Base-by-base conservation (phyloP, 805 yeast species). In the Kuraishia molischiana region DNA sequence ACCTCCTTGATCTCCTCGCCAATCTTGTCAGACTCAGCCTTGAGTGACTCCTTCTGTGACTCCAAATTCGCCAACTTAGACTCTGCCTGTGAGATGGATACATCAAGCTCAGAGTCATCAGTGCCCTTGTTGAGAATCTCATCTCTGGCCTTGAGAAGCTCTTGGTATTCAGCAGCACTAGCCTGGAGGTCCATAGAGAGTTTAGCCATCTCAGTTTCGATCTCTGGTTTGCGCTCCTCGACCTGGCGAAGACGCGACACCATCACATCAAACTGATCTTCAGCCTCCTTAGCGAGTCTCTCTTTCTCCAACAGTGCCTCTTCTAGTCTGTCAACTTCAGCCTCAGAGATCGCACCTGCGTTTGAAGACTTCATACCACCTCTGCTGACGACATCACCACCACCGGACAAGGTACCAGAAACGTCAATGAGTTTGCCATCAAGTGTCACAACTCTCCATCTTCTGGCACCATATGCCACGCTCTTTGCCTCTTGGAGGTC, bases 391-490 rank as follows among this genome's bases (percentile, higher is more conserved):
- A 71, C 64, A 38, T 68, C 72, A 38, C 97, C 98, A 60, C 99
- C 99, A 49, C 99, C 99, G 34, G 95, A 77, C 79, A 94, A 79
- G 1, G 97, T 85, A 58, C 99, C 99, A 2, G 95, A 83, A 13
- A 80, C 77, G 50, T 89, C 97, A 40, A 92, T 90, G 18, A 92
- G 64, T 48, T 86, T 82, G 19, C 99, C 99, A 55, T 85, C 95
- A 6, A 87, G 56, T 0, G 97, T 87, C 0, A 94, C 97, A 19
- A 90, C 97, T 48, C 95, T 72, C 69, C 75, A 84, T 49, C 97
- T 66, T 14, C 67, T 64, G 3, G 68, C 58, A 1, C 95, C 92
- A 61, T 81, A 90, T 0, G 98, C 97, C 22, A 90, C 92, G 30
- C 69, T 62, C 44, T 85, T 82, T 1, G 98, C 99, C 50, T 83